These are phyloP conservation scores for Fragaria ananassa DNA, from an alignment of 306 rosid species.

Conservation along the genomic window DNA sequence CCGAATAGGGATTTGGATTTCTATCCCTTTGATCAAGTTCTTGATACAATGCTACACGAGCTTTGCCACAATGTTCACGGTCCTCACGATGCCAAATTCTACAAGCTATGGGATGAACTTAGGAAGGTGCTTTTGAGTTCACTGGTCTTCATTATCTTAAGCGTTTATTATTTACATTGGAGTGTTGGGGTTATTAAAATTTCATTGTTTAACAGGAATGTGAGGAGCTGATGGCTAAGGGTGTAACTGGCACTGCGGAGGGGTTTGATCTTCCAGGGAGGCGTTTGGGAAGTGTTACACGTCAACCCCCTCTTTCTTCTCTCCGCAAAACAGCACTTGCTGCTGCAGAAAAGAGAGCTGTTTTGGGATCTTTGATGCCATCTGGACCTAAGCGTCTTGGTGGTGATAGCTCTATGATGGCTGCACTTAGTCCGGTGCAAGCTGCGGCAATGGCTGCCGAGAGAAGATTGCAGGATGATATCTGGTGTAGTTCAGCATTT, in stretches of 20 bases:
- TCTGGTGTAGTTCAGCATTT: conserved; percentile 87
- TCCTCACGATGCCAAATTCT: conserved; percentile 79
- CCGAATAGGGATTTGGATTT: conserved; percentile 66
- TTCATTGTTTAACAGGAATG: conserved; percentile 57
- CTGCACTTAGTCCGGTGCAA: conserved; percentile 78
- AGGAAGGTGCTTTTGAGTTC: conserved; percentile 55
- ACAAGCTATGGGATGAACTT: conserved; percentile 95
- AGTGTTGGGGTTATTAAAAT: neutral
- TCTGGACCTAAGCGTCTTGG: conserved; percentile 91
- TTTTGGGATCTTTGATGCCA: conserved; percentile 62
- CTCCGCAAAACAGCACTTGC: conserved; percentile 60
- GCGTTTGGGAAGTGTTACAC: conserved; percentile 72
- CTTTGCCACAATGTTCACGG: conserved; percentile 84
- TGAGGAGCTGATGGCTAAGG: conserved; percentile 81
- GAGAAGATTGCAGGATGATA: conserved; percentile 87
- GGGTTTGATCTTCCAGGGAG: conserved; percentile 93
- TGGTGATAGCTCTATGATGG: conserved; percentile 73
- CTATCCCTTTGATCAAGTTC: conserved; percentile 62
- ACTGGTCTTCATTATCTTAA: conserved; percentile 11
- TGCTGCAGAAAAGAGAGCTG: conserved; percentile 81
- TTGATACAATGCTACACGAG: conserved; percentile 97
- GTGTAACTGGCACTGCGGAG: conserved; percentile 63
- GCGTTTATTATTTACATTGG: neutral
- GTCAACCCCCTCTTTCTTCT: conserved; percentile 68
- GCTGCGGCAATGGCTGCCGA: conserved; percentile 99